Evolutionary conservation across 345 rosid genomes (phyloP).

Genomic region (Melastoma malabathricum): DNA sequence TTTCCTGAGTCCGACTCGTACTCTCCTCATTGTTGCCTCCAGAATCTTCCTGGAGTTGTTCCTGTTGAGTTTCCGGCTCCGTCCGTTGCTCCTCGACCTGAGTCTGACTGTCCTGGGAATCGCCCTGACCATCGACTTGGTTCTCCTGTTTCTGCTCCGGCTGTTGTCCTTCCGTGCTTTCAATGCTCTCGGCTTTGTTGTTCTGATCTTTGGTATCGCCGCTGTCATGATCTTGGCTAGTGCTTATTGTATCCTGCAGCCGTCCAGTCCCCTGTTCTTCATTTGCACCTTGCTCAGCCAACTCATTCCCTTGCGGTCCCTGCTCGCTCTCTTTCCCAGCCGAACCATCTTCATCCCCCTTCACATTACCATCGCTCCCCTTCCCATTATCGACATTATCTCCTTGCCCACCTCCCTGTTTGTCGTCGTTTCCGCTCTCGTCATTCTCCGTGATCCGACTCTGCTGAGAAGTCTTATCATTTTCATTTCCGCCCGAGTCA

Average conservation of each 20-base stretch:
- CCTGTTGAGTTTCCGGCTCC: neutral
- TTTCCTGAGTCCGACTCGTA: no score
- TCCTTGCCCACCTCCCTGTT: neutral
- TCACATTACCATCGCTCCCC: neutral
- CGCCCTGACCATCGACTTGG: neutral
- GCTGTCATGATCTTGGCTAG: neutral
- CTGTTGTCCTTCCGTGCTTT: neutral
- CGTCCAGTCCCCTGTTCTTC: constrained; percentile 6
- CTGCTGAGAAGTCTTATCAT: constrained; percentile 1
- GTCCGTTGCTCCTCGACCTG: neutral
- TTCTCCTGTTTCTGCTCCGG: constrained; percentile 3
- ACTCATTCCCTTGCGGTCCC: constrained; percentile 17
- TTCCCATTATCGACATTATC: no score
- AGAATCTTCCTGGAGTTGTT: neutral
- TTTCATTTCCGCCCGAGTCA: constrained; percentile 13
- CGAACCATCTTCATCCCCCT: neutral
- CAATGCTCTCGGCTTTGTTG: neutral
- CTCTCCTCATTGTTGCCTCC: no score
- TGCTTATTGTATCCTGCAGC: constrained; percentile 1
- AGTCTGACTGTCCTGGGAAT: constrained; percentile 1
- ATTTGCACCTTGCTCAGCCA: constrained; percentile 8
- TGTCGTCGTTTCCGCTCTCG: neutral
- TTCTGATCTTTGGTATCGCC: no score
- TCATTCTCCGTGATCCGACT: neutral
- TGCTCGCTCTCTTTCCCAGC: constrained; percentile 9